Percentiles rank a stretch among this genome's conserved stretches.
phyloP scores from a whole-genome alignment of 208 protist species.

The Acanthamoeba healyi region DNA sequence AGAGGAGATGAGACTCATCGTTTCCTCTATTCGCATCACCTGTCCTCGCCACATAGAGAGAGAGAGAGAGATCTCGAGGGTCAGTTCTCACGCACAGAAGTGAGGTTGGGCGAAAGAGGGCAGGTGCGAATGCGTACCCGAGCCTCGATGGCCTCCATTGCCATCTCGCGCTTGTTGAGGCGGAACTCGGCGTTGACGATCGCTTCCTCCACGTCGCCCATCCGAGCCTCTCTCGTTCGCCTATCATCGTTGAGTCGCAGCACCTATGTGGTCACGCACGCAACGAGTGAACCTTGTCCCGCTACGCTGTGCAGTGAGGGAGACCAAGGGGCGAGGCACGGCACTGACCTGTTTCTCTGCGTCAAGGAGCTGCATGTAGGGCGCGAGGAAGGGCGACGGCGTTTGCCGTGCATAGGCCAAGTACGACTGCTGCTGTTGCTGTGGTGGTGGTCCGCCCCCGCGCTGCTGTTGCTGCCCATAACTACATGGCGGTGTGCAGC shows the following conservation, averaged over 20 bases:
- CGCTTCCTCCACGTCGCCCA: neutral
- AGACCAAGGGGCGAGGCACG: neutral
- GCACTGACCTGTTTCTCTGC: constrained; percentile 16
- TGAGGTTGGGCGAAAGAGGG: no score
- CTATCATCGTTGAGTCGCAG: constrained; percentile 25
- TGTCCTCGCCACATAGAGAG: neutral
- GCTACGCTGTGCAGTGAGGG: no score
- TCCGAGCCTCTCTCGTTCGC: neutral
- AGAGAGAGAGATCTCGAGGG: neutral
- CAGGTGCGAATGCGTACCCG: neutral
- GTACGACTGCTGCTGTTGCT: constrained; percentile 35
- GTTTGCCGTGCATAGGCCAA: neutral
- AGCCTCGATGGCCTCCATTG: constrained; percentile 7
- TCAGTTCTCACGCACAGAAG: no score
- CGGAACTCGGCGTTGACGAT: constrained; percentile 45
- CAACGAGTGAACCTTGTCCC: no score
- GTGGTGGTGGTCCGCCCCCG: no score
- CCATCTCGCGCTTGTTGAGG: constrained; percentile 6
- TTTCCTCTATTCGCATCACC: constrained; percentile 44
- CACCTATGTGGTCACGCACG: neutral
- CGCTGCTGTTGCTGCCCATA: neutral
- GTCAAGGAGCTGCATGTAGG: neutral
- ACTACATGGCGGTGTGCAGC: neutral
- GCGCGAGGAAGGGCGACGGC: neutral
- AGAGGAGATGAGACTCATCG: neutral